These are phyloP conservation scores for Chernovozyma aurita DNA, from an alignment of 1,139 yeast genomes.

Conservation along the genomic window DNA sequence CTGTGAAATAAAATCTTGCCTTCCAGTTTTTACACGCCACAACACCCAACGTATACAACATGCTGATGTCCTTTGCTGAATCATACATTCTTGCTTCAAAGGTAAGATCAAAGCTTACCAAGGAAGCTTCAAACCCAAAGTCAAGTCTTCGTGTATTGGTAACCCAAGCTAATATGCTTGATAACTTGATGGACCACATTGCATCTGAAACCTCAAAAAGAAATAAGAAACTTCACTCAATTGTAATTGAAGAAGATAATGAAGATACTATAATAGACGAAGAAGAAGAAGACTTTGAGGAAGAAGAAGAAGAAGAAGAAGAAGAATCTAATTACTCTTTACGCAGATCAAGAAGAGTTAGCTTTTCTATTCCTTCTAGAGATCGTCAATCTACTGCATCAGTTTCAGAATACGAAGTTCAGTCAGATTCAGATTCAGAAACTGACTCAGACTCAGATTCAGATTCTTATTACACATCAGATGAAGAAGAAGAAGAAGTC, in stretches of 20 bases:
- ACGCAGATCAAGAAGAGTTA: constrained; percentile 1
- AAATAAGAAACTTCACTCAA: constrained; percentile 12
- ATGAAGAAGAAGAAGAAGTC: constrained; percentile 9
- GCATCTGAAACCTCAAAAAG: constrained; percentile 29
- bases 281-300: constrained; percentile 11
- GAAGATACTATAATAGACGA: constrained; percentile 11
- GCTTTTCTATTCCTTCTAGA: constrained; percentile 7
- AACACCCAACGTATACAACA: not conserved
- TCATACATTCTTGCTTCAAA: constrained; percentile 64
- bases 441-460: constrained; percentile 17
- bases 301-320: too few relatives aligned
- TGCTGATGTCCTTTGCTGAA: constrained; percentile 43
- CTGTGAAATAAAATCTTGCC: too few relatives aligned
- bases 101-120: constrained; percentile 64
- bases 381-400: constrained; percentile 16
- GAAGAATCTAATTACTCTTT: too few relatives aligned
- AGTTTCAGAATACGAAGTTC: constrained; percentile 35
- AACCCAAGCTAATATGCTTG: constrained; percentile 73
- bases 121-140: constrained; percentile 60
- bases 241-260: constrained; percentile 20
- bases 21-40: too few relatives aligned
- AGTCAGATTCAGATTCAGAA: constrained; percentile 20
- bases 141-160: constrained; percentile 61
- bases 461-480: constrained; percentile 11
- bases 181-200: constrained; percentile 57